Evolutionary conservation across 1,284 basidiomycete species (phyloP), one percentile per base, ranked within the genome.

Genomic region (Apiotrichum siamense): DNA sequence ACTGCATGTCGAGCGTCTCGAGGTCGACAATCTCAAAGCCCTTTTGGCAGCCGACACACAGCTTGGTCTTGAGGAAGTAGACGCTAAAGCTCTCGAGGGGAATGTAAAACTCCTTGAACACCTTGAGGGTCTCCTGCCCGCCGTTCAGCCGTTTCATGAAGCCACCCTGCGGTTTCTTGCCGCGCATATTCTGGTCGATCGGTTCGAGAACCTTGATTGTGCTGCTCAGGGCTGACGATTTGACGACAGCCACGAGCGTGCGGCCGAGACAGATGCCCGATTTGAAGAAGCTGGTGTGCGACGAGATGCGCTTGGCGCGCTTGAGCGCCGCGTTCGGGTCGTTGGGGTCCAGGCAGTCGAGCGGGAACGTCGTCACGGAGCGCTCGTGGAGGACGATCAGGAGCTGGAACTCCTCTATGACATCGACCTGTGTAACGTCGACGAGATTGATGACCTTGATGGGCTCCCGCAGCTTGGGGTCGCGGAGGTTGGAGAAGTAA

Each of bases 1-100:
- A 90, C 76, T 98, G 94, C 43, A 93, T 97, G 73, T 98, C 96
- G 70, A 99, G 78, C 50, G 87, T 96, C 56, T 97, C 93, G 44
- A 97, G 80, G 73, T 99, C 96, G 59, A 99, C 92, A 62, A 98
- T 97, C 76, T 98, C 96, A 70, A 99, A 98, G n/a, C 96, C 96
- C 68, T 92, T 88, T 15, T 92, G 90, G 68, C 92, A 96, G 2
- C 94, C 96, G 13, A 99, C 88, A 69, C 96, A 98, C 53, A 99
- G 83, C 76, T 88, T 91, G 49, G 93, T 97, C 79, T 96, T 97
- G 63, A 99, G 80, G 77, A 97, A 97, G 75, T 97, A 92, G 44
- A 98, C 88, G 10, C 92, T 97, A 58, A 84, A 90, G 44, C 90
- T 94, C 74, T 97, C 93, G 17, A 96, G 90, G 0, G 96, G 94